These are phyloP conservation scores for Leccinum proliferum DNA, from an alignment of 1,284 basidiomycete species.

Conservation along the genomic window DNA sequence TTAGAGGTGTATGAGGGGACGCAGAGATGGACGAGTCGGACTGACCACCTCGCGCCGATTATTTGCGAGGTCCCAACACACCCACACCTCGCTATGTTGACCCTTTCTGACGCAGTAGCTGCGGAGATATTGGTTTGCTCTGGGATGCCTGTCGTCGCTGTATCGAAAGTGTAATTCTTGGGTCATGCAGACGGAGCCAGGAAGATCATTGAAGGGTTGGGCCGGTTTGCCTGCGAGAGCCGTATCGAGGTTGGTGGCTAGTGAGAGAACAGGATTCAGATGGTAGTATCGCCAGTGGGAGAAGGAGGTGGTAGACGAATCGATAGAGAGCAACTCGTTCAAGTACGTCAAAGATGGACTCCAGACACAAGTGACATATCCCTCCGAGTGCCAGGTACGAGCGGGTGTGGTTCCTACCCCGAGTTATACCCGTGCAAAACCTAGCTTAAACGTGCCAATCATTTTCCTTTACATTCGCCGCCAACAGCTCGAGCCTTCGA, in stretches of 20 bases:
- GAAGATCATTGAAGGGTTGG: slow-evolving; percentile 37
- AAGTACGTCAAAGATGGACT: too few relatives aligned
- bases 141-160: slow-evolving; percentile 36
- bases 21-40: slow-evolving; percentile 20
- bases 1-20: slow-evolving; percentile 46
- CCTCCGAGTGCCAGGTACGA: too few relatives aligned
- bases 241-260: slow-evolving; percentile 6
- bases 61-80: slow-evolving; percentile 54
- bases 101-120: slow-evolving; percentile 68
- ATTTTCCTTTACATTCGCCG: too few relatives aligned
- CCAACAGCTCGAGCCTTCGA: too few relatives aligned
- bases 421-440: too few relatives aligned
- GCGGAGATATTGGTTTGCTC: slow-evolving; percentile 80
- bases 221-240: slow-evolving; percentile 19
- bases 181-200: slow-evolving; percentile 57
- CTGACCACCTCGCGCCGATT: slow-evolving; percentile 36
- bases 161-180: slow-evolving; percentile 37
- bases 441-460: too few relatives aligned
- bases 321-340: too few relatives aligned
- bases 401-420: too few relatives aligned
- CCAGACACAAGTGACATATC: too few relatives aligned
- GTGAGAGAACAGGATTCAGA: too few relatives aligned
- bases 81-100: slow-evolving; percentile 78
- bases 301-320: too few relatives aligned
- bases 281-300: too few relatives aligned